Base-by-base conservation (phyloP, 768 basidiomycete genomes). In the Suillus plorans region DNA sequence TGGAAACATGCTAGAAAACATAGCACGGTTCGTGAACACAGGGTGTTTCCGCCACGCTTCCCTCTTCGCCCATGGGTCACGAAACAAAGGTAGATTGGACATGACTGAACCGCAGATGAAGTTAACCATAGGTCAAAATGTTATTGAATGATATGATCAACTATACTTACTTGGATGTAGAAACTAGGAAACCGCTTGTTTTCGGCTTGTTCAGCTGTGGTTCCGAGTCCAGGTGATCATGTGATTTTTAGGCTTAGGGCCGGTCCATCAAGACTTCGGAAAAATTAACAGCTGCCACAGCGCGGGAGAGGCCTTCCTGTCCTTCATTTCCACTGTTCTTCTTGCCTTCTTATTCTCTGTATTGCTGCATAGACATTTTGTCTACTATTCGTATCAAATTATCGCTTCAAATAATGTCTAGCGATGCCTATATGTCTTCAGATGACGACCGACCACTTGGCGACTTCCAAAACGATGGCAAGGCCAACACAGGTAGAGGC, bases 41-140 rank as follows among this genome's bases (percentile, higher is more conserved):
- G 91, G 89, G 71, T 87, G 88, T 76, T 89, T 94, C 71, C 95
- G 85, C 95, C 94, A 97, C 45, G 94, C 92, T 70, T 97, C 95
- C 66, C 88, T 81, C 79, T 91, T 95, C 25, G 93, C 92, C 95
- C 95, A 97, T 60, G 95, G 94, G 76, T 97, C 95, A 77, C 94
- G 89, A 73, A 89, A 95, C 62, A 92, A 80, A n/a, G 88, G 89
- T 62, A 81, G 82, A 67, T 84, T 85, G 60, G 86, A 71, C 88
- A 91, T 90, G 70, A 42, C 58, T 59, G 12, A n/a, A 36, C 20
- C 18, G 3, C 39, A 41, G 18, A 42, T 42, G 25, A 42, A 20
- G 10, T 4, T 31, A 28, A 20, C 16, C 22, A 59, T 41, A 3
- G 28, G 39, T 41, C 10, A 25, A 58, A 28, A 37, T 37, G n/a